Evolutionary conservation across 1,139 yeast species (phyloP).

Genomic region (Protomyces pachydermus): DNA sequence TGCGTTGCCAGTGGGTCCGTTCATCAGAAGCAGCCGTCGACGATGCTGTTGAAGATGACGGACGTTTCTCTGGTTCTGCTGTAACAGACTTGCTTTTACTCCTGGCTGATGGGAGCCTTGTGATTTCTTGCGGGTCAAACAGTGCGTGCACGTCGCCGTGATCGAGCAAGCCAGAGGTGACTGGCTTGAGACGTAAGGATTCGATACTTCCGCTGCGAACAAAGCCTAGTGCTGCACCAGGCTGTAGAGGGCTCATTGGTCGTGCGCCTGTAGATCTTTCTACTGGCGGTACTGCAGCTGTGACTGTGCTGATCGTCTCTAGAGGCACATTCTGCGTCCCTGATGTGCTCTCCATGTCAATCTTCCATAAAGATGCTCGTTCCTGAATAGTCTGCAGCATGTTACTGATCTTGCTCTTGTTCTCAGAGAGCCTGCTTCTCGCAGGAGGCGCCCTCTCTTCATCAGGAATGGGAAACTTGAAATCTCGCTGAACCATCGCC

Average conservation of each 20-base stretch:
- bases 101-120: neutral
- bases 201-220: constrained; percentile 1
- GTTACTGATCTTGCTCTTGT: neutral
- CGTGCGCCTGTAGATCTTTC: too few relatives aligned
- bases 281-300: neutral
- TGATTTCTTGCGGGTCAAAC: constrained; percentile 5
- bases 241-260: neutral
- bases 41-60: neutral
- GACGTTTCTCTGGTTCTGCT: neutral
- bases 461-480: constrained; percentile 35
- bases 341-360: neutral
- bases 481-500: constrained; percentile 66
- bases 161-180: constrained; percentile 4
- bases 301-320: neutral
- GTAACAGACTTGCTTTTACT: neutral
- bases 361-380: neutral
- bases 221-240: constrained; percentile 11
- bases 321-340: neutral
- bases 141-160: constrained; percentile 10
- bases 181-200: constrained; percentile 4
- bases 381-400: neutral
- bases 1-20: constrained; percentile 1
- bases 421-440: neutral
- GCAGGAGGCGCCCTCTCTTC: neutral
- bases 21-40: neutral